These are phyloP conservation scores for Oehlia diaphana DNA, from an alignment of 192 early-diverging fungal species.

Conservation along the genomic window DNA sequence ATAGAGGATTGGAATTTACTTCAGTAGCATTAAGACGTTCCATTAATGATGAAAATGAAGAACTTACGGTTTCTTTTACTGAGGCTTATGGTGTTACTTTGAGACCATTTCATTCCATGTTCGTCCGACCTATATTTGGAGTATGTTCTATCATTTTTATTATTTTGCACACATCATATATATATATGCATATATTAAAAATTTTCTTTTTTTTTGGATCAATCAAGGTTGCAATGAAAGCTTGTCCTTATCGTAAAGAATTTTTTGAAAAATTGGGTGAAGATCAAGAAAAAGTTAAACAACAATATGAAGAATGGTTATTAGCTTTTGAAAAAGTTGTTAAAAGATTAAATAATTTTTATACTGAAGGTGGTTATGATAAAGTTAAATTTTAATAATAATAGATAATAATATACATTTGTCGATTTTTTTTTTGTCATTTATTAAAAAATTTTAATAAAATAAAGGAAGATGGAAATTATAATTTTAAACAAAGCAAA, in stretches of 20 bases:
- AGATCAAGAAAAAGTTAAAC: constrained; percentile 55
- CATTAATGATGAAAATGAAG: constrained; percentile 52
- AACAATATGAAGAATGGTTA: constrained; percentile 70
- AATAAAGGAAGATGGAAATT: neutral
- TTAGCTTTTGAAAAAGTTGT: constrained; percentile 73
- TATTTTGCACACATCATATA: neutral
- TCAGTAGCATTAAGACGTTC: constrained; percentile 67
- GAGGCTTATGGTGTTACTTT: constrained; percentile 72
- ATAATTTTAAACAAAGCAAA: neutral
- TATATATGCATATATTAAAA: neutral
- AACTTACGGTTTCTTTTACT: constrained; percentile 71
- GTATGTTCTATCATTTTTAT: constrained; percentile 40
- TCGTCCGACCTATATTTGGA: constrained; percentile 67
- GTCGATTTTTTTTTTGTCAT: no score
- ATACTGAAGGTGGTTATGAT: constrained; percentile 36
- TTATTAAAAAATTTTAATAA: neutral
- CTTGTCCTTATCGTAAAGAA: constrained; percentile 84
- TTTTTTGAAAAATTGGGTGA: constrained; percentile 86
- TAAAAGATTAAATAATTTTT: constrained; percentile 60
- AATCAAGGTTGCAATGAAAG: constrained; percentile 80
- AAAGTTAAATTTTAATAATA: constrained; percentile 9
- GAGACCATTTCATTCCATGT: constrained; percentile 65
- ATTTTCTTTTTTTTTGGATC: neutral
- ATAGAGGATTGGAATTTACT: constrained; percentile 77
- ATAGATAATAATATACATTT: neutral